These are phyloP conservation scores for Withania somnifera DNA, from an alignment of 305 asterid species.

Conservation along the genomic window DNA sequence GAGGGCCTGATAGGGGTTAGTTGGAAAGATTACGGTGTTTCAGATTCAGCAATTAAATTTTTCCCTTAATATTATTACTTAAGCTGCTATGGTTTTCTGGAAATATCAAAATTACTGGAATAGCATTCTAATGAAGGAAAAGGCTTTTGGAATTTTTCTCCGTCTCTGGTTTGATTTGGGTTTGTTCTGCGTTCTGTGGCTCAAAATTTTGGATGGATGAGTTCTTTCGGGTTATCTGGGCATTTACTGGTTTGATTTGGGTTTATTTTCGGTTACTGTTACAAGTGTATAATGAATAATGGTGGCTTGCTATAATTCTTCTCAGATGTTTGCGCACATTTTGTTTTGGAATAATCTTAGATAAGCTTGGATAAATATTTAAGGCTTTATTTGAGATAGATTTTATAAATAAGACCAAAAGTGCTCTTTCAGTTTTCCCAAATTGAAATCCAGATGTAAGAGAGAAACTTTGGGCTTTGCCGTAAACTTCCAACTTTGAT, in stretches of 20 bases:
- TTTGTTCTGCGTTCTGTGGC: too few species aligned
- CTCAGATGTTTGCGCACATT: neutral
- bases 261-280: too few species aligned
- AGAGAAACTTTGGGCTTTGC: too few species aligned
- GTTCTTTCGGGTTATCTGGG: neutral
- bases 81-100: neutral
- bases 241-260: too few species aligned
- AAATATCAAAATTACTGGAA: neutral
- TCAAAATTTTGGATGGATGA: too few species aligned
- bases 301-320: neutral
- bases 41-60: neutral
- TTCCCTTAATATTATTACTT: neutral
- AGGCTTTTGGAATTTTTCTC: neutral
- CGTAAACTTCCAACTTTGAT: too few species aligned
- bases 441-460: neutral
- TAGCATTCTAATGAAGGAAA: neutral
- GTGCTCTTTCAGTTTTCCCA: neutral
- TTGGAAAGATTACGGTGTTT: neutral
- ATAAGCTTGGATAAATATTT: neutral
- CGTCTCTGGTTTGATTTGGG: too few species aligned
- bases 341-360: neutral
- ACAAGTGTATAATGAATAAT: neutral
- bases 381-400: neutral
- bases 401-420: too few species aligned
- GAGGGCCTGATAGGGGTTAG: neutral